Conservation (phyloP, 345 rosid genomes). For the Sonneratia caseolaris region DNA sequence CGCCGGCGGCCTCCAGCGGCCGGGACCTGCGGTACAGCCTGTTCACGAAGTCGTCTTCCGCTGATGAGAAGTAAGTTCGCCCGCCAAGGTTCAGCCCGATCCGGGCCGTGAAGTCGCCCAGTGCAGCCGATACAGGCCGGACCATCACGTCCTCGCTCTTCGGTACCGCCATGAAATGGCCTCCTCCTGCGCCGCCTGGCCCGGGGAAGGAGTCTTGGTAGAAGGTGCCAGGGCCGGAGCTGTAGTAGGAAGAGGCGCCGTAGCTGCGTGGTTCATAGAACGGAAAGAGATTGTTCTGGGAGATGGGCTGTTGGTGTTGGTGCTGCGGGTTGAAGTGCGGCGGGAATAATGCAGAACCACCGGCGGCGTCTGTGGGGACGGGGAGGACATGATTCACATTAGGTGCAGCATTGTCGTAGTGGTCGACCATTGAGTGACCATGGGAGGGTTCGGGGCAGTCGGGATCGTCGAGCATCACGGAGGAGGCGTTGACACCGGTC, state of each 20-base stretch:
- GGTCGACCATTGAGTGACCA: constrained; percentile 7
- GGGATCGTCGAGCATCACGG: constrained; percentile 4
- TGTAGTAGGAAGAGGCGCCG: constrained; percentile 5
- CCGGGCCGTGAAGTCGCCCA: constrained; percentile 44
- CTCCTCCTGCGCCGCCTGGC: constrained; percentile 18
- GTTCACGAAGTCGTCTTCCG: constrained; percentile 84
- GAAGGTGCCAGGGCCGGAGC: constrained; percentile 8
- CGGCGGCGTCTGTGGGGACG: neutral
- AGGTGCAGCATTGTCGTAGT: constrained; percentile 8
- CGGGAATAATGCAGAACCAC: constrained; percentile 13
- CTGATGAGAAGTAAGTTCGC: constrained; percentile 81
- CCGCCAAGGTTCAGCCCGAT: constrained; percentile 89
- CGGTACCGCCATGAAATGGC: constrained; percentile 39
- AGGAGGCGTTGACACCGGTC: neutral
- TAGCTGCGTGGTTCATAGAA: constrained; percentile 12
- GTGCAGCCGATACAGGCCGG: constrained; percentile 10
- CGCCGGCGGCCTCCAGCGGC: constrained; percentile 38
- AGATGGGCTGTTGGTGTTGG: constrained; percentile 23
- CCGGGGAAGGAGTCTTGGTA: constrained; percentile 36
- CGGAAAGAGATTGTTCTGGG: constrained; percentile 17
- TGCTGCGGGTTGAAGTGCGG: constrained; percentile 16
- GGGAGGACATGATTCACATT: constrained; percentile 15
- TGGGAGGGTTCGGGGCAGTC: constrained; percentile 2
- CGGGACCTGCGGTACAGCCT: constrained; percentile 75
- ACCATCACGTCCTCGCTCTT: constrained; percentile 58